Base-by-base conservation (phyloP, 2,329 filamentous ascomycete species). In the Penicillium sp. region DNA sequence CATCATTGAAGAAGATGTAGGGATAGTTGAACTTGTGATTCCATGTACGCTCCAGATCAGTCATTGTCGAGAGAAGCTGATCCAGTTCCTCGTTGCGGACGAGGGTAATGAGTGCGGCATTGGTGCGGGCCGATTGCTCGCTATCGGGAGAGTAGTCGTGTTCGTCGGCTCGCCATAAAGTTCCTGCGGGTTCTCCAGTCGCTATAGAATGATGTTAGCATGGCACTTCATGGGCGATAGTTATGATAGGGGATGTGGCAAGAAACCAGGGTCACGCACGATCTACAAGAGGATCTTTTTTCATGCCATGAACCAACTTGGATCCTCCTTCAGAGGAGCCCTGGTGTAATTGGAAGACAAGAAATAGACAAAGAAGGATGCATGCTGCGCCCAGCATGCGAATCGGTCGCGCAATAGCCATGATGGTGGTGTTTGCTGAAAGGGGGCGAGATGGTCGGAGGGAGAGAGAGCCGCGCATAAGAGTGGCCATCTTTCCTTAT, bases 11-110 rank as follows among this genome's bases (percentile, higher is more conserved):
- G 74, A 99, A 99, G 8, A 91, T 97, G 91, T 94, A 99, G 0
- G 94, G 94, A 70, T 99, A 99, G 79, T 99, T 99, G 84, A 97
- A 99, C 71, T 99, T 99, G 80, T 85, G 81, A 69, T 99, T 99
- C 91, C 92, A 99, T 1, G 93, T 97, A 61, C 88, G 80, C 77
- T 99, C 94, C 56, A 99, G 81, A 69, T 99, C 93, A 51, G 76
- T 76, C 90, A 99, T 99, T 26, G 91, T 91, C 69, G 87, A 84
- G 26, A 97, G 79, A 79, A 99, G 89, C 43, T 88, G 89, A 19
- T 85, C 77, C 27, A 97, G 78, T 78, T 99, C 94, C 70, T 90
- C 86, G 69, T 99, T 99, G 58, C 94, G 87, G 52, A 99, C 94
- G 35, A 99, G 83, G 19, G 91, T 89, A 62, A 99, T 82, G 53